Evolutionary conservation across 2,329 filamentous ascomycete genomes (phyloP).

Genomic region (Purpureocillium lavendulum): DNA sequence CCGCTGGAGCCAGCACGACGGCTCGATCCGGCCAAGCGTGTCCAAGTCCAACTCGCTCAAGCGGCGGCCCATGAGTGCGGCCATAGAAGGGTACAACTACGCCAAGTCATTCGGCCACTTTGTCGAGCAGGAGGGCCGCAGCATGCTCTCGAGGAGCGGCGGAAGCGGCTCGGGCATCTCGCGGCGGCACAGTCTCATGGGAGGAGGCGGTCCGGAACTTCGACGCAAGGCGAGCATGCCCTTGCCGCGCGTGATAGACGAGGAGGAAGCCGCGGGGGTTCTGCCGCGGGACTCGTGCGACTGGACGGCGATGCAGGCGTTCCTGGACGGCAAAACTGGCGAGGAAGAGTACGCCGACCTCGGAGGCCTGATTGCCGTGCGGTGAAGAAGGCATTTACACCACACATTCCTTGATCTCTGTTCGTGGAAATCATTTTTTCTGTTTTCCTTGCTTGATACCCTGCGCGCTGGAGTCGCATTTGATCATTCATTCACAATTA

Average conservation of each 20-base stretch:
- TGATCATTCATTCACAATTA: too few species aligned
- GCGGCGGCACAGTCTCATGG: constrained; percentile 11
- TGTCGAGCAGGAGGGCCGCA: constrained; percentile 12
- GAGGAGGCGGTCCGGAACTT: too few species aligned
- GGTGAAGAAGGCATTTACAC: constrained; percentile 7
- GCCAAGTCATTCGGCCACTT: constrained; percentile 16
- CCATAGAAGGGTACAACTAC: constrained; percentile 17
- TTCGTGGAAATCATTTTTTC: constrained; percentile 4
- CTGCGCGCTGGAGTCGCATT: background rate
- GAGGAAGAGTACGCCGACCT: constrained; percentile 37
- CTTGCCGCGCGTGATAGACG: constrained; percentile 12
- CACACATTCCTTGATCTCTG: background rate
- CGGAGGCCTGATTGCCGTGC: constrained; percentile 33
- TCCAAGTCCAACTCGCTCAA: constrained; percentile 9
- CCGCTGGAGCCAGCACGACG: constrained; percentile 19
- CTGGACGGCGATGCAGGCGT: constrained; percentile 27
- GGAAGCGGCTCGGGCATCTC: constrained; percentile 2
- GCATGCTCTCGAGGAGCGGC: constrained; percentile 2
- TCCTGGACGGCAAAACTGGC: constrained; percentile 18
- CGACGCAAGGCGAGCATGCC: constrained; percentile 1
- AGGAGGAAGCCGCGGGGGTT: constrained; percentile 17
- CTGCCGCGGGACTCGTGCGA: constrained; percentile 20
- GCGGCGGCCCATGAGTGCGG: constrained; percentile 18
- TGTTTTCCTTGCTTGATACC: background rate
- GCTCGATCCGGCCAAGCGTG: constrained; percentile 8